phyloP scores from a whole-genome alignment of 2,329 filamentous ascomycete genomes.

The Alternaria sp. region DNA sequence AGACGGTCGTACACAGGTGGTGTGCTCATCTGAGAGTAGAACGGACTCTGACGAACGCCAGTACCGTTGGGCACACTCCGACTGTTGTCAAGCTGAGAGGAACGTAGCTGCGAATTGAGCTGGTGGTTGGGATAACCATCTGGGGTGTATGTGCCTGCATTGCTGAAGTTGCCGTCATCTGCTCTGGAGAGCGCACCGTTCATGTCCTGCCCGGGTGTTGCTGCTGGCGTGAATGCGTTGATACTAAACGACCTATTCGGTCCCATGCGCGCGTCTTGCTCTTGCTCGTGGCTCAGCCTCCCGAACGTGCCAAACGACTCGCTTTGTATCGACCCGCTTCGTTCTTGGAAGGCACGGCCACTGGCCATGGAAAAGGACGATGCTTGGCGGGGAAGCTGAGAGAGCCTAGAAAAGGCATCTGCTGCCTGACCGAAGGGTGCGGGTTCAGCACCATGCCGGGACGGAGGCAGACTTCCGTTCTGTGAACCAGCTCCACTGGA shows the following conservation, averaged over 20 bases:
- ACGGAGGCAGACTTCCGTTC: conserved; percentile 63
- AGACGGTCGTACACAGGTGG: conserved; percentile 53
- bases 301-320: conserved; percentile 46
- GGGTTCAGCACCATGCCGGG: conserved; percentile 57
- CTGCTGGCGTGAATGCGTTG: conserved; percentile 31
- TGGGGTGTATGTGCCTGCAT: conserved; percentile 42
- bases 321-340: conserved; percentile 48
- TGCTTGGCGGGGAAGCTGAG: conserved; percentile 52
- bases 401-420: conserved; percentile 37
- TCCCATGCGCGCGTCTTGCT: conserved; percentile 40
- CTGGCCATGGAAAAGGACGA: conserved; percentile 58
- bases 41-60: conserved; percentile 53
- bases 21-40: conserved; percentile 55
- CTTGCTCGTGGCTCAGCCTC: conserved; percentile 44
- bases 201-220: conserved; percentile 30
- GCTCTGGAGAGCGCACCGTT: conserved; percentile 24
- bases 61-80: conserved; percentile 54
- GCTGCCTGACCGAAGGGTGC: conserved; percentile 39
- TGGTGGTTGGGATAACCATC: conserved; percentile 43
- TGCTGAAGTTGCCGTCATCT: conserved; percentile 27
- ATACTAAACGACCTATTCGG: conserved; percentile 42
- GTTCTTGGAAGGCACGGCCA: conserved; percentile 45
- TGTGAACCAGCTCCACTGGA: conserved; percentile 57
- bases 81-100: conserved; percentile 50
- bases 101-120: conserved; percentile 45